Base-by-base conservation (phyloP, 305 asterid genomes). In the Striga hermonthica region DNA sequence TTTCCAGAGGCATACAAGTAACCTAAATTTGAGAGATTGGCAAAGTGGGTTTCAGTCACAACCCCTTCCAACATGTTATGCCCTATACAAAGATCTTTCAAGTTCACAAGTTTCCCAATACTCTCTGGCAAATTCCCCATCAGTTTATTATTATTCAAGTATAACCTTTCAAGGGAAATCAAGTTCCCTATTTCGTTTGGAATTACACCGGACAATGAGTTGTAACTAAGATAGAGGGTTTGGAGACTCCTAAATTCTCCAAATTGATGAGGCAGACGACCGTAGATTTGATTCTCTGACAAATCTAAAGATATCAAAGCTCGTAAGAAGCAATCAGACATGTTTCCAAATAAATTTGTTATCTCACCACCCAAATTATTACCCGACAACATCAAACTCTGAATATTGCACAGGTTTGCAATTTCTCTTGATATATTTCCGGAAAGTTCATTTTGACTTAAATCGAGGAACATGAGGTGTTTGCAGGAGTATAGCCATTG, bases 401-500 rank as follows among this genome's bases (percentile, higher is more conserved):
- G 14, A 14, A 47, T 1, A 11, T 12, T 47, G 54, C 54, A 47
- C 54, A 47, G 5, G 54, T 12, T 47, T 4, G 22, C 22, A 11
- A 55, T 55, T 8, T 55, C 60, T 28, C 60, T 55, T 9, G 60
- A 39, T 55, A 55, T 55, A 9, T 55, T 10, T 28, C 60, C 60
- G 8, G 40, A 55, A 11, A 55, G 39, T 3, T 22, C 7, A 55
- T 47, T 47, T 0, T 0, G 0, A 10, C 15, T 7, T 28, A 55
- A 55, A 34, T 28, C 38, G 6, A 55, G 60, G 37, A 4, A 59
- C 63, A 50, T 34, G 52, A 78, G 80, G 45, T 15, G 47, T 8
- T 48, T 69, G 41, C 70, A 59, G 13, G 36, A 37, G 73, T 68
- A 72, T 49, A 79, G 55, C 74, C 78, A 70, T 40, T 52, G 36